Evolutionary conservation across 2,329 filamentous ascomycete genomes (phyloP).

Genomic region (Verticillium albo-atrum): DNA sequence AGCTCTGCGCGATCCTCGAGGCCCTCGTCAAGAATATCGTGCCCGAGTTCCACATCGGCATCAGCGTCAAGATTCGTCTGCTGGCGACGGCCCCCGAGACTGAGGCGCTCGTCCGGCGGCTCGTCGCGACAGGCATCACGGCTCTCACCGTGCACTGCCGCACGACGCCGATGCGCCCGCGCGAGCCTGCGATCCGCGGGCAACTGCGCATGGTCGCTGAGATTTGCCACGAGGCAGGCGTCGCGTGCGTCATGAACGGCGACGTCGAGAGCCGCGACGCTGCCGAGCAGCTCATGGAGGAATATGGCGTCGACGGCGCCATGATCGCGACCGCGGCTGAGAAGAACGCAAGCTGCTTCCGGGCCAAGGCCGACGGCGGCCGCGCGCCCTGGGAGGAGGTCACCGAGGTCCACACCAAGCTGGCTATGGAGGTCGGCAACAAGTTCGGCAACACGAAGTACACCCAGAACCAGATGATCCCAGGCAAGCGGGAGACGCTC

Average conservation of each 20-base stretch:
- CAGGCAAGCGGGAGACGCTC: conserved; percentile 67
- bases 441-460: conserved; percentile 92
- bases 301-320: conserved; percentile 85
- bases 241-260: conserved; percentile 94
- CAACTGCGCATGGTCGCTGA: conserved; percentile 80
- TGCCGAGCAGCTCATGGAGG: conserved; percentile 63
- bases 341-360: conserved; percentile 85
- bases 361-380: conserved; percentile 63
- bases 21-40: conserved; percentile 76
- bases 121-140: conserved; percentile 85
- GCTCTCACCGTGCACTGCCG: conserved; percentile 93
- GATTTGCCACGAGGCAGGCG: conserved; percentile 77
- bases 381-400: conserved; percentile 71
- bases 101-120: conserved; percentile 67
- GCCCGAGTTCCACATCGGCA: conserved; percentile 77
- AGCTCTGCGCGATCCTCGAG: conserved; percentile 75
- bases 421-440: conserved; percentile 75
- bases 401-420: conserved; percentile 68
- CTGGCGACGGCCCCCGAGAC: conserved; percentile 75
- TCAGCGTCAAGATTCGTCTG: conserved; percentile 94
- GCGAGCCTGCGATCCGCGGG: conserved; percentile 79
- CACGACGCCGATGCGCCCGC: conserved; percentile 90
- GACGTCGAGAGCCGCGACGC: conserved; percentile 76
- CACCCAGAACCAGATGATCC: conserved; percentile 77
- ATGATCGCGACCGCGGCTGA: conserved; percentile 97